phyloP scores from a whole-genome alignment of 148 eudicot genomes.

The Fagopyrum homotropicum region DNA sequence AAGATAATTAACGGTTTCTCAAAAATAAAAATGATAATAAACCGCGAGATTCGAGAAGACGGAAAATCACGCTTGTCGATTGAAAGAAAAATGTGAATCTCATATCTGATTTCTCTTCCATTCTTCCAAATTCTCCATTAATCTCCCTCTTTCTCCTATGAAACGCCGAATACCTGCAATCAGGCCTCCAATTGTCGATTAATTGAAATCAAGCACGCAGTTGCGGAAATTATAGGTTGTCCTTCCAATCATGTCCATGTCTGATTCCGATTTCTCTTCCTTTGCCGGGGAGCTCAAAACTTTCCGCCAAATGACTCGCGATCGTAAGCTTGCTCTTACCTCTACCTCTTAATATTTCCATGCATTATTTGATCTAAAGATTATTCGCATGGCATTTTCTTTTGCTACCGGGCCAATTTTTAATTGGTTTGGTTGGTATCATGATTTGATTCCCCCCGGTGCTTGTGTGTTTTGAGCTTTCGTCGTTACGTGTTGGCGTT shows the following conservation, averaged over 20 bases:
- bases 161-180: too few species aligned
- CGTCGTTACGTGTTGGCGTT: neutral
- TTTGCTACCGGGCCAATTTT: neutral
- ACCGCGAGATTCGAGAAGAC: too few species aligned
- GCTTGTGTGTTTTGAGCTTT: neutral
- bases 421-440: neutral
- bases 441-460: neutral
- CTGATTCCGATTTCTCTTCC: conserved; percentile 74
- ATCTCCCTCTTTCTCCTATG: too few species aligned
- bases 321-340: conserved; percentile 40
- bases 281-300: conserved; percentile 50
- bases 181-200: neutral
- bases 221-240: neutral
- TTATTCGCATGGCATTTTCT: neutral
- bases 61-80: too few species aligned
- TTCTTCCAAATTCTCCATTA: too few species aligned
- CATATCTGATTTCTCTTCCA: too few species aligned
- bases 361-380: too few species aligned
- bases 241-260: conserved; percentile 32
- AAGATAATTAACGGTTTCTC: too few species aligned
- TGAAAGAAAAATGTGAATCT: too few species aligned
- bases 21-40: too few species aligned
- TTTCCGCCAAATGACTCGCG: conserved; percentile 71
- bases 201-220: neutral
- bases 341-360: neutral